These are phyloP conservation scores for Chamaenerion angustifolium DNA, from an alignment of 345 rosid species.

Conservation along the genomic window DNA sequence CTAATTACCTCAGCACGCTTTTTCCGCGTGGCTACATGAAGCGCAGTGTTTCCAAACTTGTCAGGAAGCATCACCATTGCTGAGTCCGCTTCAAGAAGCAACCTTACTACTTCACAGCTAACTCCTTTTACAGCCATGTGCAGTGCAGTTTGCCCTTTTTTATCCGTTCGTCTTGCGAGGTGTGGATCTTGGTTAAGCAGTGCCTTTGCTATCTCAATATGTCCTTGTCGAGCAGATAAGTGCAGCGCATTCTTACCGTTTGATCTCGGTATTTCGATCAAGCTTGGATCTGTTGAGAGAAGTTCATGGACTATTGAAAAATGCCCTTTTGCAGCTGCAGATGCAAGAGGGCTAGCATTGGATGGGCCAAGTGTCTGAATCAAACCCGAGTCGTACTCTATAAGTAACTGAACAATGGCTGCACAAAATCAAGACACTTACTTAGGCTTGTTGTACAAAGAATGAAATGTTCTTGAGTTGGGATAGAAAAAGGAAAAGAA, in stretches of 20 bases:
- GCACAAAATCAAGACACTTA: background rate
- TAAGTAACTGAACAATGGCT: constrained; percentile 65
- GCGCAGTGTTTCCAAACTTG: constrained; percentile 79
- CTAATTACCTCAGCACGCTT: constrained; percentile 62
- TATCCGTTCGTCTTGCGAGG: constrained; percentile 78
- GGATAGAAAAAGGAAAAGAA: too few relatives aligned
- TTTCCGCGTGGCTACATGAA: constrained; percentile 90
- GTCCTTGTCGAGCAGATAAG: constrained; percentile 79
- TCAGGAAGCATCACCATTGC: constrained; percentile 95
- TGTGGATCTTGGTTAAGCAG: constrained; percentile 70
- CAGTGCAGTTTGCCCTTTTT: constrained; percentile 89
- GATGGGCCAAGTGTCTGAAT: constrained; percentile 67
- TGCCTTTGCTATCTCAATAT: constrained; percentile 64
- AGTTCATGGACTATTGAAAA: constrained; percentile 72
- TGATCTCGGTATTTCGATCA: constrained; percentile 60
- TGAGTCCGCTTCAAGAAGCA: constrained; percentile 84
- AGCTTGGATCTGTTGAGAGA: constrained; percentile 60
- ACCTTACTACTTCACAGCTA: constrained; percentile 73
- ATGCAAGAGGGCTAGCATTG: constrained; percentile 73
- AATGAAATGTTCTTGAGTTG: too few relatives aligned
- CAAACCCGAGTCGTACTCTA: constrained; percentile 71
- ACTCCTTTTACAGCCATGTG: constrained; percentile 98
- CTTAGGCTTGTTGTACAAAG: background rate
- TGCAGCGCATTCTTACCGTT: constrained; percentile 91
- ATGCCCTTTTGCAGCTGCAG: constrained; percentile 91